A percentile compares a stretch with the other conserved stretches of the same genome.
Conservation (phyloP, 139 green algal genomes). For the Medakamo hakoo region DNA sequence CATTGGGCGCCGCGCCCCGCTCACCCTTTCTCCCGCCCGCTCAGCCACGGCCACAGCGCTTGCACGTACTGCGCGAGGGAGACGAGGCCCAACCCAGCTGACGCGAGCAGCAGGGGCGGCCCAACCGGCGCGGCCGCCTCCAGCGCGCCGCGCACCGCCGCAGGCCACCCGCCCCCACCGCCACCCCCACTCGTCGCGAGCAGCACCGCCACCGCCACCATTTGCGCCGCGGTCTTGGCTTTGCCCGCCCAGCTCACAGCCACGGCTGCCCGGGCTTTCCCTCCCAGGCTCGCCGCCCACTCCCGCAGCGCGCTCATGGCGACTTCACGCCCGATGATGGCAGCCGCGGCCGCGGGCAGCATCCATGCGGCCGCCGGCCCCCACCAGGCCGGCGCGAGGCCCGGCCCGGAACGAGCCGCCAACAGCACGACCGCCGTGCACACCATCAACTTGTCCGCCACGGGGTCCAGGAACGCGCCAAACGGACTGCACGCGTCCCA, state of each 20-base stretch:
- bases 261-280: constrained; percentile 53
- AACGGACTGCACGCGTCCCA: constrained; percentile 26
- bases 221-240: constrained; percentile 75
- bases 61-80: constrained; percentile 20
- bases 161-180: too few relatives aligned
- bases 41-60: constrained; percentile 15
- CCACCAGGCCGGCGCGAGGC: constrained; percentile 35
- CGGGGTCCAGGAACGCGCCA: constrained; percentile 88
- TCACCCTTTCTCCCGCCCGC: background rate
- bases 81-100: background rate
- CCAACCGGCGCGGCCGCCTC: background rate
- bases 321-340: constrained; percentile 79
- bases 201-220: constrained; percentile 49
- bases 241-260: constrained; percentile 69
- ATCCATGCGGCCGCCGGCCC: constrained; percentile 65
- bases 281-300: constrained; percentile 62
- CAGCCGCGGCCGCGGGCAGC: constrained; percentile 39
- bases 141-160: background rate
- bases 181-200: constrained; percentile 33
- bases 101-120: background rate
- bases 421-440: constrained; percentile 59
- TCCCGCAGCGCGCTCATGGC: constrained; percentile 80
- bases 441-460: constrained; percentile 93
- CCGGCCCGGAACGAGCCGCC: constrained; percentile 38
- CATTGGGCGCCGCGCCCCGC: background rate